phyloP scores from a whole-genome alignment of 106 monocot genomes.

The Platanthera zijinensis region DNA sequence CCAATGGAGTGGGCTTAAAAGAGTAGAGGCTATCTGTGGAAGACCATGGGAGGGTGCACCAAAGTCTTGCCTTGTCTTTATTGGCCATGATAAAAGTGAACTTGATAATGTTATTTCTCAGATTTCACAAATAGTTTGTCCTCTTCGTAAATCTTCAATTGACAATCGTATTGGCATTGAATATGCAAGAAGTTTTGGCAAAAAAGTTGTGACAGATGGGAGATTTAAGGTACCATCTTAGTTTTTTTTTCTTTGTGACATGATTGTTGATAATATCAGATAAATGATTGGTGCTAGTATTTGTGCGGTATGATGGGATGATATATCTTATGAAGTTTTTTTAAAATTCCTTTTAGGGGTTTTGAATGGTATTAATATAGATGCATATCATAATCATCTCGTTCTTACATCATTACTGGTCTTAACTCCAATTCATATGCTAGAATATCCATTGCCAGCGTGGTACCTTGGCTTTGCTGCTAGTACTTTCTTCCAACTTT shows the following conservation, averaged over 20 bases:
- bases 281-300: neutral
- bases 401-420: neutral
- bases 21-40: conserved; percentile 43
- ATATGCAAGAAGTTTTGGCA: conserved; percentile 19
- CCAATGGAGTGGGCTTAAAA: conserved; percentile 59
- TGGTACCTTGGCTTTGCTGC: no score
- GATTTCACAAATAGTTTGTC: conserved; percentile 13
- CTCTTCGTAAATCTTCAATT: conserved; percentile 2
- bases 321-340: neutral
- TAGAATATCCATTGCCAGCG: no score
- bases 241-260: neutral
- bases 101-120: conserved; percentile 23
- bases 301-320: neutral
- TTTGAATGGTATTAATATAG: neutral
- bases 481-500: no score
- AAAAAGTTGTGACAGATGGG: conserved; percentile 26
- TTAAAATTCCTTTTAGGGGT: neutral
- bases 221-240: conserved; percentile 36
- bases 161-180: conserved; percentile 10
- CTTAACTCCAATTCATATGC: neutral
- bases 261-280: neutral
- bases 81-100: conserved; percentile 36
- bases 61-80: conserved; percentile 41
- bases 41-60: conserved; percentile 36
- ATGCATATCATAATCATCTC: neutral